Conservation (phyloP, 2,329 filamentous ascomycete species). For the Pyrenochaeta sp. region DNA sequence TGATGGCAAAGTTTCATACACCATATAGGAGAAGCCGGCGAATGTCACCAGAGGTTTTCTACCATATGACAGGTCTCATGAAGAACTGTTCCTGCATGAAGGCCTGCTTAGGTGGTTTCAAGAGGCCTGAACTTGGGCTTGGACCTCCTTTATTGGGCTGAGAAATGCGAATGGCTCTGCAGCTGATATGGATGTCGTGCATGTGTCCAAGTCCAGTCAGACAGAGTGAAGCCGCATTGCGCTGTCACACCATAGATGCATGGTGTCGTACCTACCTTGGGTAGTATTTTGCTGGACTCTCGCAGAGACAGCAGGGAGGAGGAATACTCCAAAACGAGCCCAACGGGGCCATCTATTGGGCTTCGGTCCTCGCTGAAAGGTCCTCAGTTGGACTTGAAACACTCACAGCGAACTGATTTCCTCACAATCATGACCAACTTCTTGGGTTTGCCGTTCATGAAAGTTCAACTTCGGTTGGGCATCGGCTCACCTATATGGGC, state of each 20-base stretch:
- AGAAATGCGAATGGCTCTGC: neutral
- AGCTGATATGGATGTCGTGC: neutral
- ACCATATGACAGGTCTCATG: neutral
- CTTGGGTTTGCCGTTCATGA: neutral
- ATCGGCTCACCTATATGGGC: neutral
- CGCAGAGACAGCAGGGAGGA: too few relatives aligned
- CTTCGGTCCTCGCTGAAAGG: neutral
- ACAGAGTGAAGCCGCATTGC: neutral
- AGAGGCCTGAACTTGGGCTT: neutral
- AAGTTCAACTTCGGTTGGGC: neutral
- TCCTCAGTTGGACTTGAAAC: neutral
- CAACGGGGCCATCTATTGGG: neutral
- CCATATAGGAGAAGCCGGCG: neutral
- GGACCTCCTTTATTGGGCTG: neutral
- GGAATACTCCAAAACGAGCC: too few relatives aligned
- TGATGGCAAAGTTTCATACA: neutral
- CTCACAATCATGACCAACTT: neutral
- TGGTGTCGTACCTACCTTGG: neutral
- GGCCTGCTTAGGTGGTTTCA: neutral
- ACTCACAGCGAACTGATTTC: too few relatives aligned
- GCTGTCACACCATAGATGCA: neutral
- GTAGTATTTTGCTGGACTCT: too few relatives aligned
- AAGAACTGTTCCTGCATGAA: neutral
- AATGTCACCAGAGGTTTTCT: neutral
- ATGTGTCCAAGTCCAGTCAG: neutral